These are phyloP conservation scores for Ceratocystiopsis brevicomis DNA, from an alignment of 2,329 filamentous ascomycete species.

Conservation along the genomic window DNA sequence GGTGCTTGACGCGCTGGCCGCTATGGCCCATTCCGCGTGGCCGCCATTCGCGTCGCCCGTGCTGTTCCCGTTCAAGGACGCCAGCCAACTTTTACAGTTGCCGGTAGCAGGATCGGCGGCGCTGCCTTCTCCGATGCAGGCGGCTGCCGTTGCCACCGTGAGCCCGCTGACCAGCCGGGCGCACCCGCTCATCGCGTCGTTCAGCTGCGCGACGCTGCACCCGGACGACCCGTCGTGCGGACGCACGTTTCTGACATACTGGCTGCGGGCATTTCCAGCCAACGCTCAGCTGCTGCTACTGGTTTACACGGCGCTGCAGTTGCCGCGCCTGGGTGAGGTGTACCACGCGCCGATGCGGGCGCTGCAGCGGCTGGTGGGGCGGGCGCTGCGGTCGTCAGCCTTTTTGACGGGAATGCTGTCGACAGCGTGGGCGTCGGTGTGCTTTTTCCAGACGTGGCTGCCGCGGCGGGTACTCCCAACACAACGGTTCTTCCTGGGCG, in stretches of 20 bases:
- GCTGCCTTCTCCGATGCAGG: not conserved
- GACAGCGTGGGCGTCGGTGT: constrained; percentile 74
- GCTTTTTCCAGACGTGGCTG: constrained; percentile 66
- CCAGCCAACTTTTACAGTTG: constrained; percentile 41
- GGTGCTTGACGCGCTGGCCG: constrained; percentile 62
- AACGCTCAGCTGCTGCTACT: constrained; percentile 61
- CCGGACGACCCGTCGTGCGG: constrained; percentile 74
- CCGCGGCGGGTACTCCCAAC: constrained; percentile 58
- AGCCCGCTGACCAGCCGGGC: constrained; percentile 65
- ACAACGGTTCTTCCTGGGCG: constrained; percentile 77
- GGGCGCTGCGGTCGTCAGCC: constrained; percentile 54
- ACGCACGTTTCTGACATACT: constrained; percentile 73
- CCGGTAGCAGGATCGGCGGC: constrained; percentile 53
- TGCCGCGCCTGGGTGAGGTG: constrained; percentile 44
- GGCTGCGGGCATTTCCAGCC: constrained; percentile 63
- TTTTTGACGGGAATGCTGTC: constrained; percentile 72
- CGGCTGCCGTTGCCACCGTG: constrained; percentile 36
- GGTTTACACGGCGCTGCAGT: constrained; percentile 50
- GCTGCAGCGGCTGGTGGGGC: constrained; percentile 45
- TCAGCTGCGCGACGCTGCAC: constrained; percentile 81
- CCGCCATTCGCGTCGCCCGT: constrained; percentile 77
- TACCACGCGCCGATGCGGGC: constrained; percentile 50
- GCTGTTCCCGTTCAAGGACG: constrained; percentile 54
- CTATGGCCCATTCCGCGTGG: constrained; percentile 69
- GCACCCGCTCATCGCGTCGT: constrained; percentile 66